These are phyloP conservation scores for Aquilaria malaccensis DNA, from an alignment of 345 rosid genomes.

Conservation along the genomic window DNA sequence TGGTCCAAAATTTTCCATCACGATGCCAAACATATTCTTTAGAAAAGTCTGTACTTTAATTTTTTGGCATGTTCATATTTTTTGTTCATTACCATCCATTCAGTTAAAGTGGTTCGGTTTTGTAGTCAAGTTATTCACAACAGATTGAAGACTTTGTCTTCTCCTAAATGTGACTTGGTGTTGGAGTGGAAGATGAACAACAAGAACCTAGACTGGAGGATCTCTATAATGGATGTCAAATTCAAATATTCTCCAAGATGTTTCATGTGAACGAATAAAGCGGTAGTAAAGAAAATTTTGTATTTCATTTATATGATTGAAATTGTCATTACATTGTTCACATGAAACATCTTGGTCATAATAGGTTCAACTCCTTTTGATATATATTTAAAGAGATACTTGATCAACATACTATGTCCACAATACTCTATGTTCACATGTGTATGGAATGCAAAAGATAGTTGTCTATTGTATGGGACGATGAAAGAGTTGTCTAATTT, in stretches of 20 bases:
- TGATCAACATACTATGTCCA: background rate
- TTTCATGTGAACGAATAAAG: background rate
- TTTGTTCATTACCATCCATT: background rate
- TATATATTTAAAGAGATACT: background rate
- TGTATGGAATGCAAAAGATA: background rate
- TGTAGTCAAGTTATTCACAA: too few relatives aligned
- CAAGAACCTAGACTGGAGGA: background rate
- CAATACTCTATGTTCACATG: background rate
- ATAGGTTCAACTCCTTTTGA: background rate
- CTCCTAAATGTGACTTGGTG: background rate
- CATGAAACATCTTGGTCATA: background rate
- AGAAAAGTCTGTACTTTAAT: background rate
- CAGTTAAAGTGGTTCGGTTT: background rate
- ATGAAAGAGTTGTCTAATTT: background rate
- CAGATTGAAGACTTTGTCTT: background rate
- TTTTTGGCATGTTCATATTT: background rate
- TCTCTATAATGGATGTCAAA: background rate
- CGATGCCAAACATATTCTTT: background rate
- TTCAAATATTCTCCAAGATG: background rate
- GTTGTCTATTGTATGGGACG: background rate
- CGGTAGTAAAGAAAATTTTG: background rate
- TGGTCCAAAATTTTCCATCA: background rate
- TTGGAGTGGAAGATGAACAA: background rate
- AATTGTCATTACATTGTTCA: background rate
- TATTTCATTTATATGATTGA: background rate